Percentiles rank a stretch among this genome's conserved stretches.
These are phyloP conservation scores for Globisporangium apiculatum DNA, from an alignment of 352 stramenopile genomes.

Conservation along the genomic window DNA sequence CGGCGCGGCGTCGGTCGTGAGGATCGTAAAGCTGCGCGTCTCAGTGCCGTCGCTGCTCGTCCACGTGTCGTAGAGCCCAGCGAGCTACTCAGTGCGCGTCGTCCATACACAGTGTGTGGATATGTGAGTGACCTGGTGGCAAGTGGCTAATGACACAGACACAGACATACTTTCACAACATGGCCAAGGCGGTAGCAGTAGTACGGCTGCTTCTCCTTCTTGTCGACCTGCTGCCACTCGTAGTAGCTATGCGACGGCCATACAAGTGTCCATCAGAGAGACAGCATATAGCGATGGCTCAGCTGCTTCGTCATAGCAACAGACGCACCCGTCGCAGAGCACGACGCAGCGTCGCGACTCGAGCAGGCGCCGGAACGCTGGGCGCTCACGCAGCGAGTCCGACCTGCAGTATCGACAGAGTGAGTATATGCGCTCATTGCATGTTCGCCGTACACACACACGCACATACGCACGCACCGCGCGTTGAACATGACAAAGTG, in stretches of 20 bases:
- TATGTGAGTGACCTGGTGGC: too few relatives aligned
- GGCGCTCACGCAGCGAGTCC: conserved; percentile 59
- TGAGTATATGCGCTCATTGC: too few relatives aligned
- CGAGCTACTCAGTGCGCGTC: conserved; percentile 37
- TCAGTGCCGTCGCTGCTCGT: conserved; percentile 48
- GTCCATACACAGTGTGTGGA: too few relatives aligned
- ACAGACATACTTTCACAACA: conserved; percentile 39
- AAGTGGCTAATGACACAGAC: too few relatives aligned
- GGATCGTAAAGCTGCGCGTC: conserved; percentile 82
- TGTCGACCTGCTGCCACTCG: conserved; percentile 87
- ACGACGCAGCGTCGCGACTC: conserved; percentile 75
- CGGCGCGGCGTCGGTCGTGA: conserved; percentile 69
- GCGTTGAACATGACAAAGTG: conserved; percentile 87
- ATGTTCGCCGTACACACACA: neutral
- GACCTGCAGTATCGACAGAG: conserved; percentile 24
- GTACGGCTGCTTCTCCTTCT: conserved; percentile 87
- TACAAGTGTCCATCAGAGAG: neutral
- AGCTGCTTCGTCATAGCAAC: too few relatives aligned
- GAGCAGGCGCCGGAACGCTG: conserved; percentile 67
- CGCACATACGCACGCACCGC: conserved; percentile 23
- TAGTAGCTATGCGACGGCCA: conserved; percentile 52
- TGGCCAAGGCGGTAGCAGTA: conserved; percentile 59
- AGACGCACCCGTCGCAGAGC: conserved; percentile 59
- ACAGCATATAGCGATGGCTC: neutral
- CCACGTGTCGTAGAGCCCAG: conserved; percentile 84